Evolutionary conservation across 1,139 yeast species (phyloP).

Genomic region (Zygosaccharomyces pseudobailii): DNA sequence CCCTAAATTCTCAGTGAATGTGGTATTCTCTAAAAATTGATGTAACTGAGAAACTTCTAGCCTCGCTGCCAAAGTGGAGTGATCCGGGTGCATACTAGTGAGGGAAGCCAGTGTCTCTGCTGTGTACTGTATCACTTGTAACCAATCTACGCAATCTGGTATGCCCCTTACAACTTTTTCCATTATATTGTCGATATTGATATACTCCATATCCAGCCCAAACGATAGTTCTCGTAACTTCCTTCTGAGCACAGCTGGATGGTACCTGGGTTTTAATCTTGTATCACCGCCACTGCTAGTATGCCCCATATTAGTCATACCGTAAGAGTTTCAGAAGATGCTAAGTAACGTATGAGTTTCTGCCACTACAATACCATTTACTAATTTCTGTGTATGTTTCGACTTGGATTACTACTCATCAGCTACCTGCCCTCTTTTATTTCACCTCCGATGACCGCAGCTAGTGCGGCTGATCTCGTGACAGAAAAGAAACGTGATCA

Average conservation of each 20-base stretch:
- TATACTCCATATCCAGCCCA: slow-evolving; percentile 55
- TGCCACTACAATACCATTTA: not conserved
- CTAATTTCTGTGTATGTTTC: not conserved
- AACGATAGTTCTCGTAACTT: slow-evolving; percentile 8
- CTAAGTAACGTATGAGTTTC: not conserved
- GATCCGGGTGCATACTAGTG: slow-evolving; percentile 97
- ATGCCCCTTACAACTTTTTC: slow-evolving; percentile 54
- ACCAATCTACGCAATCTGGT: slow-evolving; percentile 75
- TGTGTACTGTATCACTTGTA: slow-evolving; percentile 81
- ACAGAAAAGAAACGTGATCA: not conserved
- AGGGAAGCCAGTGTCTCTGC: slow-evolving; percentile 97
- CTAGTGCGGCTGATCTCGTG: slow-evolving; percentile 3
- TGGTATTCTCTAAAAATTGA: slow-evolving; percentile 46
- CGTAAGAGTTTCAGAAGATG: not conserved
- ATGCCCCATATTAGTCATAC: not conserved
- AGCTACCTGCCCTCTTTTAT: not conserved
- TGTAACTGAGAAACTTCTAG: slow-evolving; percentile 88
- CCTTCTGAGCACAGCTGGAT: slow-evolving; percentile 6
- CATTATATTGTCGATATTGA: slow-evolving; percentile 56
- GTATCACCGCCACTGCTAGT: not conserved
- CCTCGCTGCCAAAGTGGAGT: slow-evolving; percentile 91
- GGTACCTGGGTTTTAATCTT: not conserved
- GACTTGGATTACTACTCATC: not conserved
- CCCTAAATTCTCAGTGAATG: slow-evolving; percentile 16
- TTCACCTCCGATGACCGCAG: not conserved